Evolutionary conservation across 1,284 basidiomycete genomes (phyloP).

Genomic region (Apiotrichum mycotoxinovorans): DNA sequence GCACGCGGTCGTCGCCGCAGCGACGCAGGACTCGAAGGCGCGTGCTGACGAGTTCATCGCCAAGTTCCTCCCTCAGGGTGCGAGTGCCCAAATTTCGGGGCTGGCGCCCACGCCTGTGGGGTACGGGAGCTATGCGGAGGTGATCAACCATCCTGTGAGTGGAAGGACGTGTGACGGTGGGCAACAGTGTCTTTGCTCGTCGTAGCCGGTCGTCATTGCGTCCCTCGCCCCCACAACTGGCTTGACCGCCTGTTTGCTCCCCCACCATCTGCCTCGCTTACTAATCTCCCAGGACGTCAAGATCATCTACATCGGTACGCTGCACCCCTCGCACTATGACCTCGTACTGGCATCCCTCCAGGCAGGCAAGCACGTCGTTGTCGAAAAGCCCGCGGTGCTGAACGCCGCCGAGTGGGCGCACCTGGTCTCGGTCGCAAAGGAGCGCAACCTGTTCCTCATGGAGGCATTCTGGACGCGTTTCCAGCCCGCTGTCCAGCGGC

Average conservation of each 20-base stretch:
- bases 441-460: constrained; percentile 48
- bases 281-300: constrained; percentile 43
- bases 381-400: constrained; percentile 53
- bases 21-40: constrained; percentile 38
- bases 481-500: constrained; percentile 41
- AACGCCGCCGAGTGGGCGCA: constrained; percentile 51
- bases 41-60: constrained; percentile 50
- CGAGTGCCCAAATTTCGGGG: constrained; percentile 31
- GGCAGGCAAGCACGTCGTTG: constrained; percentile 51
- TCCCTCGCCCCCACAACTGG: too few species aligned
- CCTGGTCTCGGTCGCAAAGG: constrained; percentile 46
- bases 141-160: constrained; percentile 45
- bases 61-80: constrained; percentile 34
- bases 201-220: too few species aligned
- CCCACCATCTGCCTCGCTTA: not conserved
- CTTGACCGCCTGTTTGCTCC: too few species aligned
- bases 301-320: constrained; percentile 54
- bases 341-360: constrained; percentile 49
- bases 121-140: constrained; percentile 47
- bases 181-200: too few species aligned
- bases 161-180: too few species aligned
- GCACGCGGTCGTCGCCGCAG: constrained; percentile 51
- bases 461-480: constrained; percentile 49
- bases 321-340: constrained; percentile 52
- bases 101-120: constrained; percentile 26